Conservation (phyloP, 2,329 filamentous ascomycete genomes). For the Aureobasidium melanogenum region DNA sequence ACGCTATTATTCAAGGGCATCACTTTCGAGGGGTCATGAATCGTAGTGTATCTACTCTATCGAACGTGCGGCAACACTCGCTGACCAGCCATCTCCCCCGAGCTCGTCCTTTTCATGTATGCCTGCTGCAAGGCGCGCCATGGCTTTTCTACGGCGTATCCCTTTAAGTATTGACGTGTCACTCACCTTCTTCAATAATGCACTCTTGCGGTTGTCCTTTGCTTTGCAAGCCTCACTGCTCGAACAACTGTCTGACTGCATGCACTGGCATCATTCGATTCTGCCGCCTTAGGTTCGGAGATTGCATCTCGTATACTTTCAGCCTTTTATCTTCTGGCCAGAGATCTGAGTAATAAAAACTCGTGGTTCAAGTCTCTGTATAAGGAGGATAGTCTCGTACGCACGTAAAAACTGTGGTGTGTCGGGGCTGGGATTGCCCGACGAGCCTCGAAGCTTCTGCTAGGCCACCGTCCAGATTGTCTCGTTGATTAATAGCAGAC, state of each 20-base stretch:
- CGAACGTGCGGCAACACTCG: neutral
- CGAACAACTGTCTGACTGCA: slow-evolving; percentile 3
- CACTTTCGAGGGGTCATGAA: neutral
- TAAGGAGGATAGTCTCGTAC: neutral
- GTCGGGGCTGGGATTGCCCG: neutral
- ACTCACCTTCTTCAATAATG: neutral
- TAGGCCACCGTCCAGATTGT: slow-evolving; percentile 4
- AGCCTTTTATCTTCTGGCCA: neutral
- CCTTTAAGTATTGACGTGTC: neutral
- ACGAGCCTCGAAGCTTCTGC: neutral
- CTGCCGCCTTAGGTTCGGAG: neutral
- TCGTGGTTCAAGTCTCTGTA: neutral
- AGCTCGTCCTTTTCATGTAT: neutral
- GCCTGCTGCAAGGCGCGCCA: slow-evolving; percentile 1
- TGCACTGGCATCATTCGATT: neutral
- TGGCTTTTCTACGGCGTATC: neutral
- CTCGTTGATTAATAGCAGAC: neutral
- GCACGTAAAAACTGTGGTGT: neutral
- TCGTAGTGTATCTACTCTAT: neutral
- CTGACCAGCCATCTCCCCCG: neutral
- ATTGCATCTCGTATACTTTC: neutral
- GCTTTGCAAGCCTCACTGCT: neutral
- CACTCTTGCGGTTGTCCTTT: neutral
- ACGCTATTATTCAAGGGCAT: neutral
- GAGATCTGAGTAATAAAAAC: neutral